Base-by-base conservation (phyloP, 2,329 filamentous ascomycete species). In the Nigrospora osmanthi region DNA sequence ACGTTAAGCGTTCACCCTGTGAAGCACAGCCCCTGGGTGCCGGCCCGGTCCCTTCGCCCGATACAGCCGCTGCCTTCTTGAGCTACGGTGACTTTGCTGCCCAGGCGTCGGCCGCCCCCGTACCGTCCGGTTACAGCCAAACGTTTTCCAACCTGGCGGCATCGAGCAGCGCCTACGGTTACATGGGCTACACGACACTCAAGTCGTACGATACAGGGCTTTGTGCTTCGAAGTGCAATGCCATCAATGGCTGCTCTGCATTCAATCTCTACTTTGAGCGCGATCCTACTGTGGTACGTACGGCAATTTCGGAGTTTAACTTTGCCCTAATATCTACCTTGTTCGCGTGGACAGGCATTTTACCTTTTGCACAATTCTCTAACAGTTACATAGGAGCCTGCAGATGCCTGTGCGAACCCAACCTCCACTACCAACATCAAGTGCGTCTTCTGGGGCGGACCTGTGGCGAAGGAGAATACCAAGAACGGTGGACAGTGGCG, bases 191-290 rank as follows among this genome's bases (percentile, higher is more conserved):
- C 33, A 45, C 44, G 11, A 31, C 39, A 4, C 38, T 52, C 5
- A 13, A 36, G 3, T 16, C 3, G n/a, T 52, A 52, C 36, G 28
- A 45, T 34, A 15, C 41, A 2, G n/a, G 31, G 2, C 4, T 23
- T 11, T 52, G 49, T 17, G 47, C 45, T 3, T 3, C 13, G 4
- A 23, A 37, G 16, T 52, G 49, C 39, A 28, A 41, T 12, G 34
- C 14, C 1, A 48, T 45, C 14, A 23, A 32, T 31, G 44, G 42
- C 7, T 49, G 47, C 33, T 15, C 14, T n/a, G 47, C 32, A 11
- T 49, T 52, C 32, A 48, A 50, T 40, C 38, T 52, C 33, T 50
- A 44, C 37, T 52, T 48, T 36, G 47, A 52, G 37, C 40, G 49
- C 7, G 43, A 45, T 19, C 49, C 17, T 4, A 14, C 13, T 19